phyloP scores from a whole-genome alignment of 2,329 filamentous ascomycete species.

The Pseudogymnoascus sp. region DNA sequence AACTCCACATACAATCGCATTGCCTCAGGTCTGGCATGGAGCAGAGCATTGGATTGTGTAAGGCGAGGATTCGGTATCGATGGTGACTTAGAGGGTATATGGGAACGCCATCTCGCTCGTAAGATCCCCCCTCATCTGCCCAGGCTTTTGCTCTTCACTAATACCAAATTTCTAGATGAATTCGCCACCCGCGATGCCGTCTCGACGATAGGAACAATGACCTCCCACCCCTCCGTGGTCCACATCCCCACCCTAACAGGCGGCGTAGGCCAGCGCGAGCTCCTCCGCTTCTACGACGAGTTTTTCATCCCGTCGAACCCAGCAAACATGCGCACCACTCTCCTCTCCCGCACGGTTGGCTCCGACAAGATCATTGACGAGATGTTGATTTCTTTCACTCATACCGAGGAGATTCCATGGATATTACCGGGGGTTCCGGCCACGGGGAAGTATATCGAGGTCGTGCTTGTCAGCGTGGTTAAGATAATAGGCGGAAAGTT shows the following conservation, averaged over 20 bases:
- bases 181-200: conserved; percentile 52
- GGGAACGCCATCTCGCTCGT: conserved; percentile 58
- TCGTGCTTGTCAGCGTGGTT: conserved; percentile 52
- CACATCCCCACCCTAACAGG: conserved; percentile 59
- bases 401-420: conserved; percentile 52
- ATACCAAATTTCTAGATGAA: conserved; percentile 29
- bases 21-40: conserved; percentile 59
- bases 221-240: conserved; percentile 61
- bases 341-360: conserved; percentile 58
- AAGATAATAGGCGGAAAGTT: conserved; percentile 56
- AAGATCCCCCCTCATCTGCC: conserved; percentile 26
- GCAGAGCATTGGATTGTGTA: conserved; percentile 52
- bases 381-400: conserved; percentile 51
- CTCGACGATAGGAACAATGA: conserved; percentile 53
- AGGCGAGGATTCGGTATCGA: conserved; percentile 56
- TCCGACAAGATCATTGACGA: conserved; percentile 59
- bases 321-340: conserved; percentile 48
- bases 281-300: conserved; percentile 56
- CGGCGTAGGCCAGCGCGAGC: conserved; percentile 50
- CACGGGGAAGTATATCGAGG: conserved; percentile 44
- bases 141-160: background rate
- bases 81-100: conserved; percentile 55
- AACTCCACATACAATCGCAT: conserved; percentile 60
- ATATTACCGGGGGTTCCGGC: conserved; percentile 52
- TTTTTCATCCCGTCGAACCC: conserved; percentile 60